A percentile compares a stretch with the other conserved stretches of the same genome.
These are phyloP conservation scores for Saraca asoca DNA, from an alignment of 331 rosid species.

Conservation along the genomic window DNA sequence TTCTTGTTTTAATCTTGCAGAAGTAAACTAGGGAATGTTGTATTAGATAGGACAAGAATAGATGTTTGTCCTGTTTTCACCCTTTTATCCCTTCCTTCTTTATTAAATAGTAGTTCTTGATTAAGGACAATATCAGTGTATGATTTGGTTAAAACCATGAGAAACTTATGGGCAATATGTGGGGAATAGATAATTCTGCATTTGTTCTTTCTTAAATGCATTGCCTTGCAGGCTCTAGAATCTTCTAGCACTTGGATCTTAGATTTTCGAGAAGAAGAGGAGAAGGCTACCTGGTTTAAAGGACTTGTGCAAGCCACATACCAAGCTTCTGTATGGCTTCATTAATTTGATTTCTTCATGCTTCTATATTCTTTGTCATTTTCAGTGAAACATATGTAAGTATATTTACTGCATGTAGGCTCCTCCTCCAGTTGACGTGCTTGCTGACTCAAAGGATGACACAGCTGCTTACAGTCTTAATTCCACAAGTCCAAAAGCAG, in stretches of 20 bases:
- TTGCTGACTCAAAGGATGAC: conserved; percentile 46
- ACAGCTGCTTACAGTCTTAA: conserved; percentile 44
- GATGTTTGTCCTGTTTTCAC: too few relatives aligned
- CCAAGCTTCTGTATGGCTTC: conserved; percentile 78
- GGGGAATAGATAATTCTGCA: conserved; percentile 1
- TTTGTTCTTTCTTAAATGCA: conserved; percentile 32
- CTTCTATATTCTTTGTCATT: conserved; percentile 15
- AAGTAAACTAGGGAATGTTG: too few relatives aligned
- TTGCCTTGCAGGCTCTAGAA: conserved; percentile 70
- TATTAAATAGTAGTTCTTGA: conserved; percentile 22
- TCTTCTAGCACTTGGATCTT: conserved; percentile 91
- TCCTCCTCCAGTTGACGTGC: conserved; percentile 64
- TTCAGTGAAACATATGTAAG: conserved; percentile 18
- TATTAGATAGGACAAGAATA: too few relatives aligned
- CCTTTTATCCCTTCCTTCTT: conserved; percentile 17
- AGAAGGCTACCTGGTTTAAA: conserved; percentile 74
- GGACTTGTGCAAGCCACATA: conserved; percentile 85
- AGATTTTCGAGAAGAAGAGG: conserved; percentile 68
- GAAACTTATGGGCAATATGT: conserved; percentile 6
- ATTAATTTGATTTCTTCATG: conserved; percentile 17
- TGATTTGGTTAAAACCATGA: background rate
- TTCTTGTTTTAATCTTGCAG: too few relatives aligned
- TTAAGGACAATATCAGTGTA: background rate
- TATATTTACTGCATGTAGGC: conserved; percentile 54
- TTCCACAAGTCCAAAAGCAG: conserved; percentile 46